Evolutionary conservation across 2,329 filamentous ascomycete genomes (phyloP), one percentile per base, ranked within the genome.

Genomic region (Kalmusia sp.): DNA sequence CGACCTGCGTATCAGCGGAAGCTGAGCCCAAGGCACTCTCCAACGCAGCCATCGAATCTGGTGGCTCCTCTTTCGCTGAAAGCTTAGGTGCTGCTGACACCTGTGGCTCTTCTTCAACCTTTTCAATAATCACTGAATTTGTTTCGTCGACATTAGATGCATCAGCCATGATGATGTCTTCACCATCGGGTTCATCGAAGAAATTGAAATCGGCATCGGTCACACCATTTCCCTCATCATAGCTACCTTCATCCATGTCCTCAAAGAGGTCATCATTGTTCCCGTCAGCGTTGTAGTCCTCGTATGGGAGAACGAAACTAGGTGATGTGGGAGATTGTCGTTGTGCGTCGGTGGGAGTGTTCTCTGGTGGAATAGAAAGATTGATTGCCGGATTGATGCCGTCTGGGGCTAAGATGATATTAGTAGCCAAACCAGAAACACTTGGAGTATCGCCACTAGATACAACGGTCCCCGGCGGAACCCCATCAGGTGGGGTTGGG

Each of bases 161-260:
- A 43, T 73, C 71, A 14, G 65, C 39, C 67, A 76, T 73, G 21
- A 71, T 65, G 19, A 69, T 57, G 24, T 72, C 70, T n/a, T 70
- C 72, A 35, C 70, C 76, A 40, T 76, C 77, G 2, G 80, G 81
- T 55, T 89, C 87, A 63, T 93, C 90, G 62, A 93, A 93, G 71
- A 93, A 93, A 68, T 84, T 91, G 69, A 93, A 93, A 67, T 95
- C 91, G 5, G 86, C 90, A 62, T 95, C 91, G 1, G 88, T 92
- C n/a, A 93, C 79, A n/a, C 78, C 84, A 57, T 85, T 83, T n/a
- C 87, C 84, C n/a, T 82, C 44, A 3, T 47, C 86, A 72, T 91
- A 91, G 61, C 88, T 84, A 59, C 91, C 87, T 7, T 83, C 84
- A 11, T 86, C 86, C 60, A 90, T 80, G 49, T 90, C 88, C 17